Percentiles rank a stretch among this genome's conserved stretches.
These are phyloP conservation scores for Craterostigma plantagineum DNA, from an alignment of 257 asterid species.

Conservation along the genomic window DNA sequence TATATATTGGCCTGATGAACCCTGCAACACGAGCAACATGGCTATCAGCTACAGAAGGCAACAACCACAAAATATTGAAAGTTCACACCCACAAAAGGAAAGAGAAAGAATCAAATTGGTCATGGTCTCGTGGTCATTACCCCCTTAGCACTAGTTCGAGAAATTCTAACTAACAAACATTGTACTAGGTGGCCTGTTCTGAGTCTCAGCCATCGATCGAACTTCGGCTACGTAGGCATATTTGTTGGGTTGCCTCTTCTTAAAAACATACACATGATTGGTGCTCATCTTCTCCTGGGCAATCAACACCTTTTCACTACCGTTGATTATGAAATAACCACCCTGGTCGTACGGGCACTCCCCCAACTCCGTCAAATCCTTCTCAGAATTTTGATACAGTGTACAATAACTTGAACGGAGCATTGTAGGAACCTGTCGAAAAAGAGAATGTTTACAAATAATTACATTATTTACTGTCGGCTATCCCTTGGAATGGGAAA, in stretches of 20 bases:
- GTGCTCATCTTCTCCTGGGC: constrained; percentile 99
- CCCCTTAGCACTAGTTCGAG: constrained; percentile 97
- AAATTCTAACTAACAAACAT: constrained; percentile 94
- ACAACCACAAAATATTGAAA: not conserved
- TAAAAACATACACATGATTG: constrained; percentile 89
- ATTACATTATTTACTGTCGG: not conserved
- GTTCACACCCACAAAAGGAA: constrained; percentile 1
- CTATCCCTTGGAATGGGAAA: too few relatives aligned
- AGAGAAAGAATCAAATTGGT: not conserved
- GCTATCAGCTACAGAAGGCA: not conserved
- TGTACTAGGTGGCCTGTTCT: constrained; percentile 88
- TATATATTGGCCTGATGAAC: constrained; percentile 93
- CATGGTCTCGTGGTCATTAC: constrained; percentile 18
- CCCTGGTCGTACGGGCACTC: constrained; percentile 98
- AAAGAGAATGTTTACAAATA: constrained; percentile 5
- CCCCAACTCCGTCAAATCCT: constrained; percentile 96
- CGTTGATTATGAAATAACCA: constrained; percentile 87
- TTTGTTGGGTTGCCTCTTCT: constrained; percentile 97
- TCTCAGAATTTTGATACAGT: constrained; percentile 79
- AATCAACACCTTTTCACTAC: constrained; percentile 94
- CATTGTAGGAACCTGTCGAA: constrained; percentile 78
- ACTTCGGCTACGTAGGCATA: constrained; percentile 92
- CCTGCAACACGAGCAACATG: constrained; percentile 29
- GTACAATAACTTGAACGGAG: constrained; percentile 95
- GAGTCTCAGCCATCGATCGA: constrained; percentile 93